Conservation (phyloP, 2,329 filamentous ascomycete genomes). For the Paramyrothecium sp. region DNA sequence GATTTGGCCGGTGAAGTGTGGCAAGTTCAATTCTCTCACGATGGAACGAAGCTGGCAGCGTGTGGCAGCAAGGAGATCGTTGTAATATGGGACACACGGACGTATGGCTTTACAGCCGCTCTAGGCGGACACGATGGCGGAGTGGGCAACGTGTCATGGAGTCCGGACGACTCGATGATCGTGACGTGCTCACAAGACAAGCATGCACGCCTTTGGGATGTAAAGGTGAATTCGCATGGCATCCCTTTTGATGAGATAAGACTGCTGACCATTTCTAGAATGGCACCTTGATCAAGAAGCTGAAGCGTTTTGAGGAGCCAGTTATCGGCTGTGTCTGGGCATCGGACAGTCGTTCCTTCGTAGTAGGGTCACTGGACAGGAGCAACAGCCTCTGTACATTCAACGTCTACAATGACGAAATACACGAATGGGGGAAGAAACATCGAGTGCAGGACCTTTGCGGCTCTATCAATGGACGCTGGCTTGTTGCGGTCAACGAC, state of each 20-base stretch:
- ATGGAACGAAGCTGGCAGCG: constrained; percentile 79
- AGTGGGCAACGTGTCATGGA: constrained; percentile 84
- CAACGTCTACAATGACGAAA: constrained; percentile 59
- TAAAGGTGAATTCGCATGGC: constrained; percentile 45
- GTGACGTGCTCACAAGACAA: constrained; percentile 80
- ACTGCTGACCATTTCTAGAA: constrained; percentile 43
- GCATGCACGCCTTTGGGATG: constrained; percentile 74
- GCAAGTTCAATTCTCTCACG: constrained; percentile 87
- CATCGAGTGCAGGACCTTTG: constrained; percentile 82
- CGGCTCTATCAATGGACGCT: constrained; percentile 76
- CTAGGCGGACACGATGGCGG: constrained; percentile 66
- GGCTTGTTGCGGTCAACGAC: constrained; percentile 76
- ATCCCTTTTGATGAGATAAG: not conserved
- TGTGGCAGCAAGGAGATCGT: constrained; percentile 74
- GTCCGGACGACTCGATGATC: constrained; percentile 83
- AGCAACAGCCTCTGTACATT: constrained; percentile 68
- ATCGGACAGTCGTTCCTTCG: constrained; percentile 71
- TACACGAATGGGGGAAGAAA: constrained; percentile 65
- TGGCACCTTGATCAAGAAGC: constrained; percentile 60
- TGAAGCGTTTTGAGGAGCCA: constrained; percentile 75
- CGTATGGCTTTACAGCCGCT: constrained; percentile 52
- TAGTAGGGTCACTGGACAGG: constrained; percentile 75
- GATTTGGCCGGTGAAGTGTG: constrained; percentile 83
- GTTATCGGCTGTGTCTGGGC: constrained; percentile 92
- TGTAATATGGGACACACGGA: constrained; percentile 76